Base-by-base conservation (phyloP, 2,329 filamentous ascomycete genomes). In the Coniochaeta sp. region DNA sequence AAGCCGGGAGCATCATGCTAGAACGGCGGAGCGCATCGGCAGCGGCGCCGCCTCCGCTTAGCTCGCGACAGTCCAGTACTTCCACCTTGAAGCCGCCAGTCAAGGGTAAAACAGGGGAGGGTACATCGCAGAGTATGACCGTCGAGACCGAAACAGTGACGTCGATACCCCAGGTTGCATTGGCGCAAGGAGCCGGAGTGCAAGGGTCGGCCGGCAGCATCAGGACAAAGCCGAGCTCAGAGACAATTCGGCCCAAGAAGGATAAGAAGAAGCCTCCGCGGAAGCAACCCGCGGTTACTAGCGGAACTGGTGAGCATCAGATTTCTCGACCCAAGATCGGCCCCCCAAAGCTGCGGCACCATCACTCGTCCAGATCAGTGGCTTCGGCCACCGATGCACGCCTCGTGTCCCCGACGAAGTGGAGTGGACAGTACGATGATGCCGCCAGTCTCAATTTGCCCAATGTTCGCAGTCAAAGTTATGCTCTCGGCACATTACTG, bases 61-160 rank as follows among this genome's bases (percentile, higher is more conserved):
- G 69, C 64, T 85, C 63, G 62, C 83, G 67, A 73, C 89, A 87
- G 55, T 89, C 89, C 8, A 83, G 79, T 59, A 68, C 78, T 55
- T 82, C 84, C 48, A 79, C 45, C 5, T 14, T 86, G 31, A 85
- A 85, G 55, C 78, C 88, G 35, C 73, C 72, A 51, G 71, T 76
- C 52, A 89, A 91, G 63, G 76, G 81, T 30, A 89, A 91, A 65
- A 74, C 81, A 26, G 73, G 77, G 49, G 89, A 95, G 64, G 85
- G 83, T n/a, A 86, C 88, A 31, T 79, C 85, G 52, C 84, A 87
- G 63, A 94, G 89, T 61, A 96, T 99, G 91, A 97, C 90, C 9
- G 92, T 97, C 13, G 94, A 99, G 72, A 96, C 94, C 0, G 94
- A 99, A 69, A 95, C 91, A 1, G 94, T 99, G 32, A 87, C 83